A percentile compares a stretch with the other conserved stretches of the same genome.
These are phyloP conservation scores for Hirsutella rhossiliensis DNA, from an alignment of 2,329 filamentous ascomycete genomes.

Conservation along the genomic window DNA sequence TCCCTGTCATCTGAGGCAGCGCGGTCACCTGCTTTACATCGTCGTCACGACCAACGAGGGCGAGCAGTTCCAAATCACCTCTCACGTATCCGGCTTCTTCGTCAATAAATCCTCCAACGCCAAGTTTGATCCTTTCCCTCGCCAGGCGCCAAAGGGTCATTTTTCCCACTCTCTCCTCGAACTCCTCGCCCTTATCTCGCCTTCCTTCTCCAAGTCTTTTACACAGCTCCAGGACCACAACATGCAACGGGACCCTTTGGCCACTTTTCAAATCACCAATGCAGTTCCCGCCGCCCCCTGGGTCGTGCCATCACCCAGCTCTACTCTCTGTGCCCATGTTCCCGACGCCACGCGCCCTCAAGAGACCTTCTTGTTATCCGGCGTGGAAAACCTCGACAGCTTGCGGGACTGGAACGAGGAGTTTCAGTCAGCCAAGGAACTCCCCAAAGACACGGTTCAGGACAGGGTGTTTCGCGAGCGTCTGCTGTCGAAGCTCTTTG, in stretches of 20 bases:
- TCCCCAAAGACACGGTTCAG: slow-evolving; percentile 87
- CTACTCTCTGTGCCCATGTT: slow-evolving; percentile 56
- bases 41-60: slow-evolving; percentile 84
- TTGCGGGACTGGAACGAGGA: slow-evolving; percentile 98
- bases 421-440: slow-evolving; percentile 90
- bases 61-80: slow-evolving; percentile 87
- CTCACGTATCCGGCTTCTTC: slow-evolving; percentile 89
- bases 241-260: slow-evolving; percentile 73
- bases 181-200: slow-evolving; percentile 67
- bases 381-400: slow-evolving; percentile 87
- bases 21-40: slow-evolving; percentile 86
- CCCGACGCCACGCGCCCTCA: slow-evolving; percentile 81
- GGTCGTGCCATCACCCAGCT: slow-evolving; percentile 63
- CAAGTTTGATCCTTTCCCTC: slow-evolving; percentile 87
- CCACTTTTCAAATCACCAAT: slow-evolving; percentile 93
- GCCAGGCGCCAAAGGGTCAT: slow-evolving; percentile 63
- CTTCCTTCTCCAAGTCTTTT: slow-evolving; percentile 71
- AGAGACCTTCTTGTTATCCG: slow-evolving; percentile 81
- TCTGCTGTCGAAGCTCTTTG: slow-evolving; percentile 88
- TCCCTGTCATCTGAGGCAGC: slow-evolving; percentile 79
- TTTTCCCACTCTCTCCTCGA: slow-evolving; percentile 77
- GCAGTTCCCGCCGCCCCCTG: slow-evolving; percentile 86
- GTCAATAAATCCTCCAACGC: slow-evolving; percentile 92
- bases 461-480: slow-evolving; percentile 94
- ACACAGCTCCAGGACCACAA: slow-evolving; percentile 72